Conservation (phyloP, 83 land plant genomes). For the Thuja plicata region DNA sequence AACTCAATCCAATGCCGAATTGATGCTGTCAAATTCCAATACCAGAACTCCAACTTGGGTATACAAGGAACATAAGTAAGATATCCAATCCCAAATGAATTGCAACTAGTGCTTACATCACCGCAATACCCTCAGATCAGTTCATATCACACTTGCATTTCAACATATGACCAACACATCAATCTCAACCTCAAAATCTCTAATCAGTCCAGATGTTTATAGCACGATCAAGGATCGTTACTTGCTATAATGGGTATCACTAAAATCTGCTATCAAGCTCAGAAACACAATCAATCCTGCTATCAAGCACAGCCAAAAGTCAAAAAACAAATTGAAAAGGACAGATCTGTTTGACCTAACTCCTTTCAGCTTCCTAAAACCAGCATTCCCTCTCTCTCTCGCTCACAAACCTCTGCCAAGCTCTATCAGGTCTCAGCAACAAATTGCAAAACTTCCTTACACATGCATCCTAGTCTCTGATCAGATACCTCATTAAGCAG, state of each 20-base stretch:
- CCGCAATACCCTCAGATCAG: background rate
- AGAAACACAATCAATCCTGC: background rate
- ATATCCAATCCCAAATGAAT: background rate
- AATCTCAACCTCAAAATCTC: background rate
- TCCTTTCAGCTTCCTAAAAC: background rate
- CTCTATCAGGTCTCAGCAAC: background rate
- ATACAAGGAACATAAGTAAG: background rate
- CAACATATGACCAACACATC: background rate
- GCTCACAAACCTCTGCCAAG: background rate
- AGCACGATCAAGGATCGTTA: background rate
- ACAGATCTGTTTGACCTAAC: background rate
- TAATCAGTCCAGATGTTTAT: background rate
- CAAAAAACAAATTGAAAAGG: background rate
- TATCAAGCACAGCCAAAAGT: background rate
- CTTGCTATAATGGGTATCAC: background rate
- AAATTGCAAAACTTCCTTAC: background rate
- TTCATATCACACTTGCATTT: background rate
- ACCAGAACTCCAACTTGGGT: background rate
- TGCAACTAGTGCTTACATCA: background rate
- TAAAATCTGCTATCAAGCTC: background rate
- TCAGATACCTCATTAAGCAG: background rate
- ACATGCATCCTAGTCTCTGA: background rate
- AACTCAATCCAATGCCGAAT: background rate
- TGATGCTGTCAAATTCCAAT: background rate
- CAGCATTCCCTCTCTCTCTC: background rate